Base-by-base conservation (phyloP, 192 early-diverging fungal species). In the Linderina pennispora region DNA sequence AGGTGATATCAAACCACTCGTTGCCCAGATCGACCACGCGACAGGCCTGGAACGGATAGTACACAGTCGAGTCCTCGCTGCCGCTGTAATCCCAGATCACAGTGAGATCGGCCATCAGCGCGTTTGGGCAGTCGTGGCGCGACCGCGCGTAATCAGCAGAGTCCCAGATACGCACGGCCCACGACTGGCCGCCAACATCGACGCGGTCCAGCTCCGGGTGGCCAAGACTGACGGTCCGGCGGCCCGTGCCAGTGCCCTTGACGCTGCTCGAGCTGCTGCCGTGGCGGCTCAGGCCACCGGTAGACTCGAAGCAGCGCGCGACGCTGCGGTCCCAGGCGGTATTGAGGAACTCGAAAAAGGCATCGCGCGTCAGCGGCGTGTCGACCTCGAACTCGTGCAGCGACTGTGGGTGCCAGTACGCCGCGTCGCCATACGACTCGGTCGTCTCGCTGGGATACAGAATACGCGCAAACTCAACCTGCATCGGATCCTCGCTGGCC, bases 371-470 rank as follows among this genome's bases (percentile, higher is more conserved):
- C 23, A 40, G 54, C 16, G 62, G 49, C 16, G 59, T 57, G 41
- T 72, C 69, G 4, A 50, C 43, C 57, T 72, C 69, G 48, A 61
- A 72, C 47, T 72, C 69, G 49, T 72, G 62, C 50, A 65, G 43
- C 23, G 62, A 73, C 53, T 73, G 69, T 17, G 69, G 69, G 48
- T 61, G 62, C 69, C 69, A 73, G 55, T 73, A 73, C 5, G 58
- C 62, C 9, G 60, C 57, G 34, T 73, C 63, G 16, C 63, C 69
- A 24, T 73, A 71, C 17, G 67, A 63, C 45, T 71, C 67, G 8
- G 56, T 58, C 3, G 67, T 28, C 48, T 71, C 67, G 40, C 23
- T 46, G 3, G 67, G 67, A 21, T 71, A 71, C 35, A 71, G 38
- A 23, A 71, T 71, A 21, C 61, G 55, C 17, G 67, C 36, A 55